phyloP scores from a whole-genome alignment of 2,329 filamentous ascomycete genomes.

The Helminthosporium solani region DNA sequence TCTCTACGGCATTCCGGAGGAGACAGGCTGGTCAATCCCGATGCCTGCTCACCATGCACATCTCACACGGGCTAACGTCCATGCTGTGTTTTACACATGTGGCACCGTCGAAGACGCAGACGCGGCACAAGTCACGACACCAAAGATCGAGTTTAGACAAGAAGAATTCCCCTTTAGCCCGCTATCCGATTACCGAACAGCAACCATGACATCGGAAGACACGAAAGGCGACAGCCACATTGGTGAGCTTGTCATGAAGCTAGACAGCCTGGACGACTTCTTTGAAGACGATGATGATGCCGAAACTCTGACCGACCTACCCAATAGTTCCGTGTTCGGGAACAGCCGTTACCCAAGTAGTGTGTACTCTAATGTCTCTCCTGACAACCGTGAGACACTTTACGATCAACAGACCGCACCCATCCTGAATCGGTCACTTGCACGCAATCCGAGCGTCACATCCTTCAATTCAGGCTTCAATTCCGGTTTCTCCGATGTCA shows the following conservation, averaged over 20 bases:
- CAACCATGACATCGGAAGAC: conserved; percentile 92
- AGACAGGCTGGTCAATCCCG: conserved; percentile 94
- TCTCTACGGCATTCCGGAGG: conserved; percentile 93
- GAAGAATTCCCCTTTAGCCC: conserved; percentile 81
- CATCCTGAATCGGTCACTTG: conserved; percentile 79
- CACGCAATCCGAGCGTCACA: conserved; percentile 67
- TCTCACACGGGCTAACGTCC: conserved; percentile 85
- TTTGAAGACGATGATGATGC: conserved; percentile 51
- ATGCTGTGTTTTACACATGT: conserved; percentile 94
- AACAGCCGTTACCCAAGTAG: conserved; percentile 26
- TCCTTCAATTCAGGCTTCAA: conserved; percentile 70
- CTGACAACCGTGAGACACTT: conserved; percentile 74
- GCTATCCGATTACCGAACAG: conserved; percentile 71
- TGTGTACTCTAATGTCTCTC: conserved; percentile 37
- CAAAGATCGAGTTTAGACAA: conserved; percentile 87
- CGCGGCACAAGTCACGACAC: conserved; percentile 66
- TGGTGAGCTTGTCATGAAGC: conserved; percentile 71
- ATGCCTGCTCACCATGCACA: conserved; percentile 87
- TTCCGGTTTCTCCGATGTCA: conserved; percentile 70
- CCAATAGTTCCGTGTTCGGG: conserved; percentile 34
- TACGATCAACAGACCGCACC: conserved; percentile 94
- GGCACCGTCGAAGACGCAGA: conserved; percentile 51
- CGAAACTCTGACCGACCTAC: conserved; percentile 34
- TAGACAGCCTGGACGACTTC: conserved; percentile 58
- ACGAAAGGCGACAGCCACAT: conserved; percentile 70